Evolutionary conservation across 768 basidiomycete species (phyloP).

Genomic region (Rhizopogon vulgaris): DNA sequence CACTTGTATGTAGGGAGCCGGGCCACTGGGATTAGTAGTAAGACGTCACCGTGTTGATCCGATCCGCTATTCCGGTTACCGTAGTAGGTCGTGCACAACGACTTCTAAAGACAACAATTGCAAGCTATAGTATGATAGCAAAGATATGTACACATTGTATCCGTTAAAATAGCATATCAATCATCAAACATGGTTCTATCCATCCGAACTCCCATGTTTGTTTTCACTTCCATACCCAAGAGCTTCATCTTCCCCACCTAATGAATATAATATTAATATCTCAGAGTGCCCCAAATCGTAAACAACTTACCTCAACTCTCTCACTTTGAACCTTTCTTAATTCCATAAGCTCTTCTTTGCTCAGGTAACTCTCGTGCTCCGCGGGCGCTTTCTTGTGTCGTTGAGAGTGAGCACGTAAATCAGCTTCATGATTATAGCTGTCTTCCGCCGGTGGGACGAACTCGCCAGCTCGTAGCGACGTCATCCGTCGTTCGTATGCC

Average conservation of each 20-base stretch:
- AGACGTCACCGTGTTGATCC: no score
- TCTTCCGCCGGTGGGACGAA: constrained; percentile 67
- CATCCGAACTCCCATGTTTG: constrained; percentile 84
- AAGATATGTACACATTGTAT: not conserved
- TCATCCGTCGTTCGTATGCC: constrained; percentile 79
- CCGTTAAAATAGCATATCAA: constrained; percentile 3
- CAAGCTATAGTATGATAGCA: not conserved
- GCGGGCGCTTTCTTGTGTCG: constrained; percentile 61
- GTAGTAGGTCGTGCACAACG: no score
- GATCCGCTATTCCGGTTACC: not conserved
- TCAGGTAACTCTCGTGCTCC: constrained; percentile 72
- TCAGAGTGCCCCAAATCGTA: constrained; percentile 2
- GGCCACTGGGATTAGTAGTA: no score
- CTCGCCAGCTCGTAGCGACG: constrained; percentile 77
- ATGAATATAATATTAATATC: not conserved
- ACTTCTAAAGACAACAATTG: not conserved
- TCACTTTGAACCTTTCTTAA: constrained; percentile 81
- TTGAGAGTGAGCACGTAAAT: constrained; percentile 70
- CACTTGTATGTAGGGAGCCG: no score
- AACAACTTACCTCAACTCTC: constrained; percentile 58
- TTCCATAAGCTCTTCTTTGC: constrained; percentile 74
- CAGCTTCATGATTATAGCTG: constrained; percentile 76
- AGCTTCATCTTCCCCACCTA: constrained; percentile 80
- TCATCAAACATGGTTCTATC: constrained; percentile 61
- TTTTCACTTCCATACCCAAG: constrained; percentile 83